Base-by-base conservation (phyloP, 495 filamentous ascomycete species). In the Elasticomyces elasticus region DNA sequence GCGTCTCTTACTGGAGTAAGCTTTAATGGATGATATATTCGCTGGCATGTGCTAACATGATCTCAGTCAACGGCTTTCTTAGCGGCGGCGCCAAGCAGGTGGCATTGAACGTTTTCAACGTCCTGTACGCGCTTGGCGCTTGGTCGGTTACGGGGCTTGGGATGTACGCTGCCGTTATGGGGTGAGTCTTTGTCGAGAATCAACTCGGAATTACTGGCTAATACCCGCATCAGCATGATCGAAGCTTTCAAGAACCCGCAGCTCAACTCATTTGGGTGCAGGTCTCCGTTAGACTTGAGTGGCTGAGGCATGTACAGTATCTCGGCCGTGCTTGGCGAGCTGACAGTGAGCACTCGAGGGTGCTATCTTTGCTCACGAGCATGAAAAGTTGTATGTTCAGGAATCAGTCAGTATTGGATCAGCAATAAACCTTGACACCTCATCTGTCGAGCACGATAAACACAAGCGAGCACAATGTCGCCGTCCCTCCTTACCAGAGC, bases 91-190 rank as follows among this genome's bases (percentile, higher is more conserved):
- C 9, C n/a, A 35, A 38, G 13, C 49, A 58, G 15, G 25, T 54
- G 7, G 19, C 35, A n/a, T 31, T 37, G 10, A 57, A 52, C 28
- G 43, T 58, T 25, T 48, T 26, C 0, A 41, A 59, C 20, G 42
- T 54, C 10, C 15, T 59, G 3, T 61, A 61, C 24, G 19, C 40
- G 12, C 30, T 56, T 0, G 58, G 54, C 6, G 55, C 58, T 2
- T 43, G 60, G 48, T 44, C 24, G 4, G 28, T 52, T 3, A 13
- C 40, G 24, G 58, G 54, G 4, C 26, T 61, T 41, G 58, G 58
- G 17, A 19, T 57, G 47, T 61, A 61, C 52, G 58, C 54, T 35
- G 58, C 58, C 5, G 40, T 61, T 22, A 41, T 53, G 28, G 54
- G 43, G 51, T 53, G 31, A 4, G 40, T 28, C n/a, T 49, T 49